Evolutionary conservation across 2,329 filamentous ascomycete species (phyloP).

Genomic region (Davidsoniella eucalypti): DNA sequence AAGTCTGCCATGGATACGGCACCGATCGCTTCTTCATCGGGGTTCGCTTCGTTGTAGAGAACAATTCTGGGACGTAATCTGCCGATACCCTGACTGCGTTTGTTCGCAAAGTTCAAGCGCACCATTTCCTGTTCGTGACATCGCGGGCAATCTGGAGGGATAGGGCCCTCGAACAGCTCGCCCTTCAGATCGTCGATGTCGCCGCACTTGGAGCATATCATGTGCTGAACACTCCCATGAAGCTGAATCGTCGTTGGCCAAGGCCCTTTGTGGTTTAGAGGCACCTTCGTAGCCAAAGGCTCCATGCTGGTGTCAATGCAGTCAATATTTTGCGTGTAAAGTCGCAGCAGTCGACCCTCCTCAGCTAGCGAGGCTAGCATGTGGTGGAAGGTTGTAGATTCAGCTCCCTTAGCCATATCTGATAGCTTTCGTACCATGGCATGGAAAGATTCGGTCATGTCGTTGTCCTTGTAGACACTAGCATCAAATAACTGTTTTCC

Average conservation of each 20-base stretch:
- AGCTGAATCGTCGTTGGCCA: constrained; percentile 92
- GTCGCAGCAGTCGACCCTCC: constrained; percentile 70
- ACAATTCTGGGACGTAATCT: constrained; percentile 83
- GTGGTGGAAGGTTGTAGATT: constrained; percentile 83
- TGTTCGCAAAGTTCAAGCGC: constrained; percentile 59
- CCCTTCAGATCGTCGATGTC: constrained; percentile 60
- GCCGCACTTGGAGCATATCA: constrained; percentile 91
- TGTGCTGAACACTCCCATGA: constrained; percentile 84
- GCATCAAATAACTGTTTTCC: constrained; percentile 95
- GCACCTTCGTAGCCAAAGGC: constrained; percentile 65
- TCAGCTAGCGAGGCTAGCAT: constrained; percentile 77
- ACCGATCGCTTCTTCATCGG: constrained; percentile 90
- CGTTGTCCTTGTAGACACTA: constrained; percentile 87
- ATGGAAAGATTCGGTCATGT: constrained; percentile 80
- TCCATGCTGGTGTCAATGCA: constrained; percentile 75
- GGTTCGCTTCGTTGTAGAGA: constrained; percentile 93
- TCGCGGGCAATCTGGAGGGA: constrained; percentile 60
- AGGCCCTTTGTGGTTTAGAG: constrained; percentile 65
- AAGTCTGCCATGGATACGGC: constrained; percentile 77
- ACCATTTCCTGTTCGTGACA: constrained; percentile 63
- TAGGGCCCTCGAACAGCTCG: constrained; percentile 66
- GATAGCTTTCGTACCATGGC: constrained; percentile 88
- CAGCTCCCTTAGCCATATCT: constrained; percentile 56
- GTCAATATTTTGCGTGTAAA: constrained; percentile 96
- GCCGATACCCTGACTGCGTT: constrained; percentile 86